These are phyloP conservation scores for Aspergillus campestris DNA, from an alignment of 495 filamentous ascomycete genomes.

Conservation along the genomic window DNA sequence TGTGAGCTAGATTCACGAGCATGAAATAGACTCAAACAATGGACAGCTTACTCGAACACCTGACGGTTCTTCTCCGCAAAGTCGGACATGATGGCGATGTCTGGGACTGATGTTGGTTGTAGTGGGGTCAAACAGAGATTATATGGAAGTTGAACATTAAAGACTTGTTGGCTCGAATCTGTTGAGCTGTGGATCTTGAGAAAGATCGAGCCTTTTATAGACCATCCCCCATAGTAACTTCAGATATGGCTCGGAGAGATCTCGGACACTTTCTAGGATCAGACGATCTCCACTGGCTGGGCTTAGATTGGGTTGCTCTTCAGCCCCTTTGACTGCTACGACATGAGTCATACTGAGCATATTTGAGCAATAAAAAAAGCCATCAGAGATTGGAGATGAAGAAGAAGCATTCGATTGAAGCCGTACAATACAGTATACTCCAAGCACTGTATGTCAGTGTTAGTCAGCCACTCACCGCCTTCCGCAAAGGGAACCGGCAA, in stretches of 20 bases:
- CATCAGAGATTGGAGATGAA: not conserved
- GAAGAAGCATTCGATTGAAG: too few species aligned
- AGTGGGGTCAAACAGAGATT: not conserved
- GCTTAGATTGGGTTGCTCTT: not conserved
- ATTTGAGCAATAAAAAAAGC: not conserved
- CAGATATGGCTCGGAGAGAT: constrained; percentile 18
- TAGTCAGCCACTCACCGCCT: too few species aligned
- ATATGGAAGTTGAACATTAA: not conserved
- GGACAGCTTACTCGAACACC: constrained; percentile 50
- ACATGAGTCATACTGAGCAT: too few species aligned
- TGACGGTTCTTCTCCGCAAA: constrained; percentile 45
- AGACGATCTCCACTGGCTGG: not conserved
- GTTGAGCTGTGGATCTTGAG: too few species aligned
- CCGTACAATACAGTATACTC: too few species aligned
- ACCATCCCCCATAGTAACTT: too few species aligned
- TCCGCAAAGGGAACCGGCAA: too few species aligned
- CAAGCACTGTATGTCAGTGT: too few species aligned
- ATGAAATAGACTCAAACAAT: too few species aligned
- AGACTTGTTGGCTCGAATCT: not conserved
- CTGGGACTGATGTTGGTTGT: not conserved
- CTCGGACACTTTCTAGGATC: constrained; percentile 21
- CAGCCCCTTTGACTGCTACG: not conserved
- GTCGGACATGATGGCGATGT: constrained; percentile 22
- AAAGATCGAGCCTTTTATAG: too few species aligned
- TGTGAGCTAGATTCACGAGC: constrained; percentile 3